phyloP scores from a whole-genome alignment of 2,329 filamentous ascomycete species.

The Colletotrichum brevisporum region DNA sequence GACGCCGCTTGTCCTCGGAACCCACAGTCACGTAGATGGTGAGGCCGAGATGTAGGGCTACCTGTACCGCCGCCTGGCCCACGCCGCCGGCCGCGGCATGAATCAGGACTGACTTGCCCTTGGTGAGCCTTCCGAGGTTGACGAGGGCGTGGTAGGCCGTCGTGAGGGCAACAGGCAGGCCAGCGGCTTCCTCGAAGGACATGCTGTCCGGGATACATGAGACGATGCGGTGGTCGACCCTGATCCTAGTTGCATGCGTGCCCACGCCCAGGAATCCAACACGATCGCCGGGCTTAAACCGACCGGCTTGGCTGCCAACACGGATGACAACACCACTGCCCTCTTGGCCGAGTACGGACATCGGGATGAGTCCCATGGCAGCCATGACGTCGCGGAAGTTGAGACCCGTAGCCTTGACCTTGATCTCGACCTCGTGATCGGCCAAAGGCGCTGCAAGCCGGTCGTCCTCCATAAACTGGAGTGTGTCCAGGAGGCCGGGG shows the following conservation, averaged over 20 bases:
- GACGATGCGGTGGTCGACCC: conserved; percentile 8
- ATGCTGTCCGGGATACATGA: conserved; percentile 51
- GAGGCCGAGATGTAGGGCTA: conserved; percentile 48
- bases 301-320: conserved; percentile 40
- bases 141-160: conserved; percentile 53
- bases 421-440: conserved; percentile 48
- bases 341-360: conserved; percentile 46
- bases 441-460: conserved; percentile 36
- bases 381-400: conserved; percentile 55
- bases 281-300: conserved; percentile 32
- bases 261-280: conserved; percentile 21
- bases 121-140: conserved; percentile 47
- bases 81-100: conserved; percentile 48
- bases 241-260: neutral
- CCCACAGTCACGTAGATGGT: conserved; percentile 52
- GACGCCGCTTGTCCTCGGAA: conserved; percentile 47
- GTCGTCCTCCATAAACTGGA: conserved; percentile 47
- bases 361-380: conserved; percentile 45
- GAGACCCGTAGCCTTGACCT: conserved; percentile 48
- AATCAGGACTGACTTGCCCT: conserved; percentile 45
- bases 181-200: conserved; percentile 51
- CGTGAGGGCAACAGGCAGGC: conserved; percentile 49
- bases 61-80: conserved; percentile 46
- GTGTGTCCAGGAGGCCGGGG: conserved; percentile 43
- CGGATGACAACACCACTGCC: conserved; percentile 42